phyloP scores from a whole-genome alignment of 192 early-diverging fungal species.

The Backusella circina region DNA sequence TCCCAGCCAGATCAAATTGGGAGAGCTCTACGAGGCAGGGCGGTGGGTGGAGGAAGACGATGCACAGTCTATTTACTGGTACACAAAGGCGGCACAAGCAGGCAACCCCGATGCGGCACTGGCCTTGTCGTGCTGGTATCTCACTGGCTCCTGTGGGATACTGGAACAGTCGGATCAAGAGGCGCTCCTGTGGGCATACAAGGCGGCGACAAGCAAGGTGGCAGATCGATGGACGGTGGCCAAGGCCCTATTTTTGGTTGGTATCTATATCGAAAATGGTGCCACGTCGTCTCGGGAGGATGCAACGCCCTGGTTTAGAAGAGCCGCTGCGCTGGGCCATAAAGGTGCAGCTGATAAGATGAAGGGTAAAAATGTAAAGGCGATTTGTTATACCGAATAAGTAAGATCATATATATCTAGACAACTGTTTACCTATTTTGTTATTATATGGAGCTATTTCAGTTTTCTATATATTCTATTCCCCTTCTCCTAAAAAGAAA shows the following conservation, averaged over 20 bases:
- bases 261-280: slow-evolving; percentile 85
- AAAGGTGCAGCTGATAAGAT: slow-evolving; percentile 62
- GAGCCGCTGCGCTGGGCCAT: slow-evolving; percentile 80
- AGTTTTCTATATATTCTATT: not conserved
- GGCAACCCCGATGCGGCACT: slow-evolving; percentile 87
- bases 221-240: slow-evolving; percentile 42
- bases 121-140: slow-evolving; percentile 95
- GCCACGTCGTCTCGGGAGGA: slow-evolving; percentile 78
- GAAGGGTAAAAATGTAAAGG: not conserved
- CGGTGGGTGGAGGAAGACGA: slow-evolving; percentile 77
- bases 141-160: slow-evolving; percentile 79
- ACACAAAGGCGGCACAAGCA: slow-evolving; percentile 88
- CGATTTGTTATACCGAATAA: not conserved
- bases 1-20: slow-evolving; percentile 87
- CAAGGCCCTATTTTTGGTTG: slow-evolving; percentile 94
- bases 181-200: slow-evolving; percentile 94
- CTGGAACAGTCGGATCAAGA: slow-evolving; percentile 88
- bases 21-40: slow-evolving; percentile 83
- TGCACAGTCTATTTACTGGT: slow-evolving; percentile 90
- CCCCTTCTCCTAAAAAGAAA: not conserved
- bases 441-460: not conserved
- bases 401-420: not conserved
- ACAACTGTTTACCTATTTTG: not conserved
- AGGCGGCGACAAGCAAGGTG: slow-evolving; percentile 85
- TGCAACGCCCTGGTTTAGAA: slow-evolving; percentile 79